A percentile compares a stretch with the other conserved stretches of the same genome.
Conservation (phyloP, 768 basidiomycete genomes). For the Tephrocybe sp. region DNA sequence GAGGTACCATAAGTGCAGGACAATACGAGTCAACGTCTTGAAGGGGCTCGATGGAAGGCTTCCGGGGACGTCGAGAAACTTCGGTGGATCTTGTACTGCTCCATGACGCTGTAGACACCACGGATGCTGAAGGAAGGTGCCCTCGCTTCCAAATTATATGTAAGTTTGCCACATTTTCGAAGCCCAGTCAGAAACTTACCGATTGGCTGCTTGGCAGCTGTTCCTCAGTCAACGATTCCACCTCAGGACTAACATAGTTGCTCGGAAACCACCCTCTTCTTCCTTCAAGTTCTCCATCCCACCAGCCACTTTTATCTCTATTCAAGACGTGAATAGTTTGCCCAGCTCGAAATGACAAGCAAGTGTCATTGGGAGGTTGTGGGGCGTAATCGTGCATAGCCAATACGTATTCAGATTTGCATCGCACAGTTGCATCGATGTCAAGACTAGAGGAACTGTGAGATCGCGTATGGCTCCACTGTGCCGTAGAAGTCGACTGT, state of each 20-base stretch:
- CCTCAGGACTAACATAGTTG: slow-evolving; percentile 83
- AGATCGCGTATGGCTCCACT: slow-evolving; percentile 27
- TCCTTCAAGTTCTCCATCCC: slow-evolving; percentile 94
- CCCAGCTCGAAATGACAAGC: slow-evolving; percentile 85
- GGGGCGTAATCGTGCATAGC: slow-evolving; percentile 92
- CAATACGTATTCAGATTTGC: slow-evolving; percentile 69
- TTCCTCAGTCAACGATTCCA: slow-evolving; percentile 55
- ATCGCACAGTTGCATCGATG: slow-evolving; percentile 48
- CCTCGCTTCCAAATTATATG: slow-evolving; percentile 29
- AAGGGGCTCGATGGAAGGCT: slow-evolving; percentile 41
- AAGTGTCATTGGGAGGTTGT: slow-evolving; percentile 68
- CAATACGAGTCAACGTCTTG: slow-evolving; percentile 61
- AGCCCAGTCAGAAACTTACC: slow-evolving; percentile 27
- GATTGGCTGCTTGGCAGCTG: slow-evolving; percentile 44
- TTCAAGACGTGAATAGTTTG: slow-evolving; percentile 91
- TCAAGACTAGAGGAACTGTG: slow-evolving; percentile 39
- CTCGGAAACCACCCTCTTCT: slow-evolving; percentile 97
- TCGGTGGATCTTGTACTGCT: slow-evolving; percentile 37
- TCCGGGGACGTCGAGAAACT: slow-evolving; percentile 36
- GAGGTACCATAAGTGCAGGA: slow-evolving; percentile 77
- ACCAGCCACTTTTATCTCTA: slow-evolving; percentile 90
- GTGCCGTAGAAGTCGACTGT: slow-evolving; percentile 17
- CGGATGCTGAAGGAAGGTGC: slow-evolving; percentile 51
- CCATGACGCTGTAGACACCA: slow-evolving; percentile 54
- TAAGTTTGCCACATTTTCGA: slow-evolving; percentile 5